Evolutionary conservation across 768 basidiomycete species (phyloP), one percentile per base, ranked within the genome.

Genomic region (Fibroporia radiculosa): DNA sequence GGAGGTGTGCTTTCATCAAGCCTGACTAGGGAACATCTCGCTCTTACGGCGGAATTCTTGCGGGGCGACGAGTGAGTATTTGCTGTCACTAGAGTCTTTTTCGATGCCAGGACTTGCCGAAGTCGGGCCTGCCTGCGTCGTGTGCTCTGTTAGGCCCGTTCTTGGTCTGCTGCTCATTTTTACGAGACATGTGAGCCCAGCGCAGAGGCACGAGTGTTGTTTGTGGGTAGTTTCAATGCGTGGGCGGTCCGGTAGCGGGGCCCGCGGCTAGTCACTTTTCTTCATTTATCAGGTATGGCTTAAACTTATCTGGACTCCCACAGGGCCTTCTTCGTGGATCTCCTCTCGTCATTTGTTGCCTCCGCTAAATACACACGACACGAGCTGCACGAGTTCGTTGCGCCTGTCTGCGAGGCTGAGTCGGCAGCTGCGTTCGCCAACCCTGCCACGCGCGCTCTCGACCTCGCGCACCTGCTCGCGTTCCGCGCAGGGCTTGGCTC

Each of bases 401-500:
- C 76, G 3, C 84, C 83, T 19, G 67, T 80, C 40, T 73, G 93
- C 48, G 73, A 77, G 42, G 71, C 78, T 44, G 95, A 98, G 59
- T 68, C 81, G 35, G 63, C 73, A 29, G 68, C 77, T 19, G 86
- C 81, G 12, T 61, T 67, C 35, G 63, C 70, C 37, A 70, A 84
- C 48, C 80, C 90, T 6, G 71, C 74, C 19, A 74, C 76, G 1
- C 71, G 73, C 55, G 93, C 93, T 32, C 51, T 98, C 45, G 95
- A 99, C 58, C 69, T 83, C 28, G 93, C 92, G 3, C 95, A 98
- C 62, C 65, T 76, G 34, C 71, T 93, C 47, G 93, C 95, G 34
- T 99, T 98, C 86, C 91, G 93, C 58, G 73, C 72, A 33, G 95
- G 95, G 13, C 91, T 98, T 56, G 95, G 95, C 55, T 75, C 85